Percentiles rank a stretch among this genome's conserved stretches.
These are phyloP conservation scores for Kondoa malvinella DNA, from an alignment of 768 basidiomycete species.

Conservation along the genomic window DNA sequence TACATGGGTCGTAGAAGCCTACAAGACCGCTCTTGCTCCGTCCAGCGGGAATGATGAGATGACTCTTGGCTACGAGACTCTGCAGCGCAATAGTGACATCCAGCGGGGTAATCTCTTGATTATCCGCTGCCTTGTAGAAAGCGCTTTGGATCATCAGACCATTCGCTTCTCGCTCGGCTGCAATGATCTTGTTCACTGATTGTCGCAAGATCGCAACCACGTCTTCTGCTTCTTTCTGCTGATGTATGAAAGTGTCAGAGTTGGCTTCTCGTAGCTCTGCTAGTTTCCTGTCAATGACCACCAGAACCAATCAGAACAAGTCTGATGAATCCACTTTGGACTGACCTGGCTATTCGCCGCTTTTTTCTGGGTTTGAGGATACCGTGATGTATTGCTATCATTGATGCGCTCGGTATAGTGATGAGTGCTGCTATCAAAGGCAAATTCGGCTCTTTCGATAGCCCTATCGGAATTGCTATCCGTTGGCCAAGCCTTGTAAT, in stretches of 20 bases:
- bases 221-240: constrained; percentile 48
- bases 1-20: constrained; percentile 76
- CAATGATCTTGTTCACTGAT: constrained; percentile 46
- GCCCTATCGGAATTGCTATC: constrained; percentile 24
- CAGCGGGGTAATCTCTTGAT: constrained; percentile 43
- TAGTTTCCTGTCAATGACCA: constrained; percentile 41
- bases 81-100: constrained; percentile 67
- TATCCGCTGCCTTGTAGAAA: constrained; percentile 42
- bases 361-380: constrained; percentile 31
- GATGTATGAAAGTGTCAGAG: constrained; percentile 48
- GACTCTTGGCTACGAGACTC: constrained; percentile 51
- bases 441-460: constrained; percentile 30
- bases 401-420: constrained; percentile 30
- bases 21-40: constrained; percentile 59
- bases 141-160: constrained; percentile 65
- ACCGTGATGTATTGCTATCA: constrained; percentile 32
- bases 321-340: neutral
- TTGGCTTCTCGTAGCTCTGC: constrained; percentile 46
- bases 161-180: constrained; percentile 48
- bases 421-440: constrained; percentile 29
- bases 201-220: constrained; percentile 50
- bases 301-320: neutral
- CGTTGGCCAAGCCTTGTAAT: constrained; percentile 33
- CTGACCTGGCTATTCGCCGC: constrained; percentile 28
- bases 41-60: constrained; percentile 58